Conservation (phyloP, 2,329 filamentous ascomycete genomes). For the Teratosphaeria pseudoeucalypti region DNA sequence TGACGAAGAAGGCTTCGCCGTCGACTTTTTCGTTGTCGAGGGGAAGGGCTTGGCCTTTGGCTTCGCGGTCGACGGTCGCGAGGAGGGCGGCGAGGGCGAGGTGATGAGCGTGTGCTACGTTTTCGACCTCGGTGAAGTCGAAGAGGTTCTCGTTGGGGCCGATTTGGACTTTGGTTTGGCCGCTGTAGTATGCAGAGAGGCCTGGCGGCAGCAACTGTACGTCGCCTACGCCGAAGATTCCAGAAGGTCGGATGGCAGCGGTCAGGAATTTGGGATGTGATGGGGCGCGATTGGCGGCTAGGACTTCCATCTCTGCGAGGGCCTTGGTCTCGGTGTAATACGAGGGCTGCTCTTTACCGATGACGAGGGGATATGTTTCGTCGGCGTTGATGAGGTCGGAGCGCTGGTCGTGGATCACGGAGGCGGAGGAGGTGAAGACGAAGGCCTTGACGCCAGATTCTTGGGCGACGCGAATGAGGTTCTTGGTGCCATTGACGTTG, state of each 20-base stretch:
- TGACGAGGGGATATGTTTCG: constrained; percentile 37
- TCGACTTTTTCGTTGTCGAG: constrained; percentile 39
- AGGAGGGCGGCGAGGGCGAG: constrained; percentile 41
- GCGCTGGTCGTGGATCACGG: constrained; percentile 36
- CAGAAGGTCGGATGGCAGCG: constrained; percentile 38
- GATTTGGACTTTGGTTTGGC: constrained; percentile 42
- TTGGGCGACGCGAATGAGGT: constrained; percentile 36
- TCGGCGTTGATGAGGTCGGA: constrained; percentile 40
- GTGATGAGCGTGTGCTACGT: constrained; percentile 43
- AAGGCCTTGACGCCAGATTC: constrained; percentile 42
- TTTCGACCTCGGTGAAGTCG: constrained; percentile 45
- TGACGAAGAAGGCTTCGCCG: constrained; percentile 43
- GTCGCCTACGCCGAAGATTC: constrained; percentile 43
- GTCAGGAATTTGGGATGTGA: constrained; percentile 37
- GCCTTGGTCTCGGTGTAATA: constrained; percentile 44
- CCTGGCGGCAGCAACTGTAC: constrained; percentile 37
- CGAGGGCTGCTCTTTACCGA: constrained; percentile 37
- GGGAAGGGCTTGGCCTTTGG: constrained; percentile 25
- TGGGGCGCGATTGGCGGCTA: constrained; percentile 37
- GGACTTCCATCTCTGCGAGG: constrained; percentile 37
- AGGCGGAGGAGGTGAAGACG: constrained; percentile 43
- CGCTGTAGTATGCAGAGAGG: constrained; percentile 34
- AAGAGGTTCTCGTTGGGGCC: constrained; percentile 44
- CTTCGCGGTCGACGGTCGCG: constrained; percentile 28
- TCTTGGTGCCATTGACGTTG: constrained; percentile 43